These are phyloP conservation scores for Emericellopsis terricola DNA, from an alignment of 495 filamentous ascomycete species.

Conservation along the genomic window DNA sequence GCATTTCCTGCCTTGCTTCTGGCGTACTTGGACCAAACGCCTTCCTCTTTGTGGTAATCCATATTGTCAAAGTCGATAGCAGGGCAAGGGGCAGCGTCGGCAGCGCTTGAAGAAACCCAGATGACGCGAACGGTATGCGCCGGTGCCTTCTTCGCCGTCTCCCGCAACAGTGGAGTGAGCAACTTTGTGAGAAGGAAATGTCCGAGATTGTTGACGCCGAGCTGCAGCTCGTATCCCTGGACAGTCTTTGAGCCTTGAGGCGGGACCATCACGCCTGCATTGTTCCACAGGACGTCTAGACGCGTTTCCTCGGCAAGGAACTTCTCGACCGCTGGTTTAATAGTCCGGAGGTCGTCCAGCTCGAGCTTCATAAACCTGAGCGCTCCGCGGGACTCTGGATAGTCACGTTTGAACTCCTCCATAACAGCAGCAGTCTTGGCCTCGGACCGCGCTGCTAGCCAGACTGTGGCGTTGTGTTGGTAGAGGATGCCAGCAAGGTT, in stretches of 20 bases:
- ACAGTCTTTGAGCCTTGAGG: slow-evolving; percentile 8
- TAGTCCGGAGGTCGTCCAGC: slow-evolving; percentile 10
- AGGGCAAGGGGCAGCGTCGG: slow-evolving; percentile 11
- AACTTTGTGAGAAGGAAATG: slow-evolving; percentile 21
- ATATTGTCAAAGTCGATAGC: slow-evolving; percentile 19
- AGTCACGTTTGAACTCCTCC: slow-evolving; percentile 8
- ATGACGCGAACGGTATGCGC: slow-evolving; percentile 21
- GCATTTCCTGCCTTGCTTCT: slow-evolving; percentile 19
- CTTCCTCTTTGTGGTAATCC: slow-evolving; percentile 10
- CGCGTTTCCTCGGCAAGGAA: slow-evolving; percentile 9
- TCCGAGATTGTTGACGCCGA: slow-evolving; percentile 22
- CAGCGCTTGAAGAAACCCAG: slow-evolving; percentile 22
- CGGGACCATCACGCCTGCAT: slow-evolving; percentile 21
- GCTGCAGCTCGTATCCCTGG: slow-evolving; percentile 15
- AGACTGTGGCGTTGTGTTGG: slow-evolving; percentile 28
- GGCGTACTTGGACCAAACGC: slow-evolving; percentile 10
- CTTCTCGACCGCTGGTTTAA: slow-evolving; percentile 7
- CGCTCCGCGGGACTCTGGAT: slow-evolving; percentile 9
- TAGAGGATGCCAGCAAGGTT: slow-evolving; percentile 28
- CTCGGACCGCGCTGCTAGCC: slow-evolving; percentile 30
- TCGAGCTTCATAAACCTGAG: slow-evolving; percentile 13
- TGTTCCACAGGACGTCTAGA: slow-evolving; percentile 15
- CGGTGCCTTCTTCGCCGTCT: slow-evolving; percentile 7
- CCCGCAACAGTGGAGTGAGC: slow-evolving; percentile 19
- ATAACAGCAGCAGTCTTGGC: slow-evolving; percentile 14